Conservation (phyloP, 805 yeast species). For the Saccharomycopsis fodiens region DNA sequence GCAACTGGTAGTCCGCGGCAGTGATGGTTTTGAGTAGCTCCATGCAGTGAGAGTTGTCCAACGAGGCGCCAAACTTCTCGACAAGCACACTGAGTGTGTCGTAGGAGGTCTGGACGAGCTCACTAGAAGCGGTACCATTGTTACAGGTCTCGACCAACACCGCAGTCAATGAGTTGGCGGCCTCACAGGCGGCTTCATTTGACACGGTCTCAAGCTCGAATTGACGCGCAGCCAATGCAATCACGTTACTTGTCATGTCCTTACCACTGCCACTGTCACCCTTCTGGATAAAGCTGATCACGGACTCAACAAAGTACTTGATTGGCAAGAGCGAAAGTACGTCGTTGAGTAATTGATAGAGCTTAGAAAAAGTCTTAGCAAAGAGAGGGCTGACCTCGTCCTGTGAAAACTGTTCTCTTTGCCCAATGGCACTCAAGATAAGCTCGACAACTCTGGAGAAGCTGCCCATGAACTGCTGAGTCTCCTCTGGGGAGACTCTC, state of each 20-base stretch:
- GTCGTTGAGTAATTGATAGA: slow-evolving; percentile 53
- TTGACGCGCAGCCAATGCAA: slow-evolving; percentile 55
- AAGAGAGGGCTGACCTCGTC: slow-evolving; percentile 2
- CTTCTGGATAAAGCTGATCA: slow-evolving; percentile 35
- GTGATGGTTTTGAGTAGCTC: slow-evolving; percentile 43
- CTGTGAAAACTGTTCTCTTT: too few relatives aligned
- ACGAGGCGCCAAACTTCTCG: slow-evolving; percentile 48
- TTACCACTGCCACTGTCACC: slow-evolving; percentile 23
- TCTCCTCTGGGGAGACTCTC: slow-evolving; percentile 19
- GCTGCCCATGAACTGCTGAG: slow-evolving; percentile 22
- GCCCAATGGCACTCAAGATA: slow-evolving; percentile 18
- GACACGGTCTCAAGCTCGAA: slow-evolving; percentile 60
- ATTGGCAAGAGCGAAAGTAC: slow-evolving; percentile 70
- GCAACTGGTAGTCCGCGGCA: slow-evolving; percentile 26
- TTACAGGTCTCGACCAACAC: slow-evolving; percentile 36
- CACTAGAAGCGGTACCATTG: slow-evolving; percentile 26
- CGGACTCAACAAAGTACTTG: slow-evolving; percentile 58
- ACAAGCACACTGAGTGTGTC: slow-evolving; percentile 60
- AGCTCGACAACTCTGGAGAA: slow-evolving; percentile 25
- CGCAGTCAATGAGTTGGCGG: slow-evolving; percentile 45
- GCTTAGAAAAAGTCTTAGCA: slow-evolving; percentile 30
- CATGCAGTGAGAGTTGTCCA: slow-evolving; percentile 41
- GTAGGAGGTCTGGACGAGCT: slow-evolving; percentile 59
- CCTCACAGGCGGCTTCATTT: slow-evolving; percentile 29
- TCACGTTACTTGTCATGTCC: slow-evolving; percentile 48